Percentiles rank a stretch among this genome's conserved stretches.
These are phyloP conservation scores for Avicennia marina DNA, from an alignment of 257 asterid species.

Conservation along the genomic window DNA sequence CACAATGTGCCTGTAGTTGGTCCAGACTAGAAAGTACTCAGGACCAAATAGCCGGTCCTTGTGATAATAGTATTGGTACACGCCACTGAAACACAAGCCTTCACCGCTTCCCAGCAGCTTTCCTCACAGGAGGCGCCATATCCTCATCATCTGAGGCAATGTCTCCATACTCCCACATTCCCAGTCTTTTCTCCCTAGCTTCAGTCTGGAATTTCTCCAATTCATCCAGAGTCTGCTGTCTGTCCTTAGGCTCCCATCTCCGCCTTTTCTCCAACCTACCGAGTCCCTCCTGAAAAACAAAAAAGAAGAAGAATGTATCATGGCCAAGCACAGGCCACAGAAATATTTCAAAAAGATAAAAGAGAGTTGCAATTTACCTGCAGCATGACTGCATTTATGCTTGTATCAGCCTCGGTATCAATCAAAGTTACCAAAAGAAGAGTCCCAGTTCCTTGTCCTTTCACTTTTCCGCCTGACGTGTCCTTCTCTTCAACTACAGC, in stretches of 20 bases:
- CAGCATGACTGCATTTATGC: constrained; percentile 76
- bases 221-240: constrained; percentile 59
- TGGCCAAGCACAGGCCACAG: too few species aligned
- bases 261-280: constrained; percentile 92
- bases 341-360: too few species aligned
- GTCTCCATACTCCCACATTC: constrained; percentile 99
- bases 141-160: constrained; percentile 94
- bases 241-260: constrained; percentile 64
- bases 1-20: too few species aligned
- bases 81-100: too few species aligned
- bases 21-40: too few species aligned
- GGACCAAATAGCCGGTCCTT: too few species aligned
- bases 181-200: constrained; percentile 62
- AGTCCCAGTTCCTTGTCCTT: constrained; percentile 94
- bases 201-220: constrained; percentile 71
- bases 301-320: too few species aligned
- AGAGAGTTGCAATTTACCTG: constrained; percentile 50
- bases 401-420: constrained; percentile 58
- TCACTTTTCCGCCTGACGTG: constrained; percentile 83
- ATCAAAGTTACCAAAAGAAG: constrained; percentile 62
- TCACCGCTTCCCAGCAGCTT: constrained; percentile 82
- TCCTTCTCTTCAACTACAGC: constrained; percentile 81
- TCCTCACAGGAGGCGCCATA: constrained; percentile 41
- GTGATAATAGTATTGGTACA: too few species aligned
- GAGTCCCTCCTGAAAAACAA: constrained; percentile 98